These are phyloP conservation scores for Botryobasidium botryosum DNA, from an alignment of 768 basidiomycete species.

Conservation along the genomic window DNA sequence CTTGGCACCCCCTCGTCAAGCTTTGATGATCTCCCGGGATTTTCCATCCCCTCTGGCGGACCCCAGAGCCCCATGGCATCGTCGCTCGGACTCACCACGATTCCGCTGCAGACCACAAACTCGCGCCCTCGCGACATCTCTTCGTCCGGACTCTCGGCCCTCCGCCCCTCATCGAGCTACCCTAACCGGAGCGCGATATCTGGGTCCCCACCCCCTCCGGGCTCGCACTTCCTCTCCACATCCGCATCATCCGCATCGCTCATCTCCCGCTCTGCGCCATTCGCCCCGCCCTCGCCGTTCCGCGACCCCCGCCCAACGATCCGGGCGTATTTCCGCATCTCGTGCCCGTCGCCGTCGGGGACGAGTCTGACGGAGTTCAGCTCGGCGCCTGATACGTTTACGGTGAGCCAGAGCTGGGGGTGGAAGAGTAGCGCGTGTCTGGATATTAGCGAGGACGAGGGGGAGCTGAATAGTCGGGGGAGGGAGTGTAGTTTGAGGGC, in stretches of 20 bases:
- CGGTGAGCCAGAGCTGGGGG: constrained; percentile 81
- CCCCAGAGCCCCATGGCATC: no score
- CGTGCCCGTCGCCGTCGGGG: constrained; percentile 66
- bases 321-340: constrained; percentile 69
- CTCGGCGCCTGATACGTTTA: constrained; percentile 73
- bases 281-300: constrained; percentile 46
- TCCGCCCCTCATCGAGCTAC: no score
- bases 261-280: constrained; percentile 7
- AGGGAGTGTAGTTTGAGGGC: constrained; percentile 51
- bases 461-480: constrained; percentile 20
- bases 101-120: no score
- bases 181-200: no score
- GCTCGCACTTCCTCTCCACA: constrained; percentile 14
- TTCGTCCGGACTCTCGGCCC: no score
- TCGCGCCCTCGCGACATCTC: no score
- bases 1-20: not conserved
- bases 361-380: constrained; percentile 69
- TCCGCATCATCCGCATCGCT: constrained; percentile 20
- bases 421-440: constrained; percentile 42
- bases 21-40: no score
- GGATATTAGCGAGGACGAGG: constrained; percentile 23
- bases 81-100: no score
- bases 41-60: no score
- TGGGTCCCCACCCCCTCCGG: constrained; percentile 10
- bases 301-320: constrained; percentile 56